Percentiles rank a stretch among this genome's conserved stretches.
These are phyloP conservation scores for Thelonectria blattea DNA, from an alignment of 2,329 filamentous ascomycete species.

Conservation along the genomic window DNA sequence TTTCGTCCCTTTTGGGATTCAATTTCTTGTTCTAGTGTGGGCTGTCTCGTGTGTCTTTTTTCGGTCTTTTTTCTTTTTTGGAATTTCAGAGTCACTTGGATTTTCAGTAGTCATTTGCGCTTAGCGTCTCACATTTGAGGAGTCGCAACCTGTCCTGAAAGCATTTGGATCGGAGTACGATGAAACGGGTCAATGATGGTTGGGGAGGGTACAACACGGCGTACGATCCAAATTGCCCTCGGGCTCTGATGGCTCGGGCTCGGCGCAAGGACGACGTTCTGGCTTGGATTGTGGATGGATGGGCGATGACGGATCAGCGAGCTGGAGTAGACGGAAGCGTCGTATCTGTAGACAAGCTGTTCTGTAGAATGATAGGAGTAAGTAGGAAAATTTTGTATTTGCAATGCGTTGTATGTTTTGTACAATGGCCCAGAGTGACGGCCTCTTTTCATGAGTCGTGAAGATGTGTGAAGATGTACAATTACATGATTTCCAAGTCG, in stretches of 20 bases:
- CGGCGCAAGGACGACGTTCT: conserved; percentile 35
- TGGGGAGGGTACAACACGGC: conserved; percentile 24
- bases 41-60: conserved; percentile 20
- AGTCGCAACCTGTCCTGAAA: conserved; percentile 35
- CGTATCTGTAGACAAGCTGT: conserved; percentile 28
- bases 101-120: conserved; percentile 25
- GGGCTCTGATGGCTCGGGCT: conserved; percentile 23
- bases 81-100: conserved; percentile 17
- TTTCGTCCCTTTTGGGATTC: conserved; percentile 26
- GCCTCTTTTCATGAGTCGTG: background rate
- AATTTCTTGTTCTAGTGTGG: conserved; percentile 20
- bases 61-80: conserved; percentile 19
- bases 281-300: conserved; percentile 21
- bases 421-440: background rate
- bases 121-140: conserved; percentile 36
- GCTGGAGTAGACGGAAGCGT: conserved; percentile 35
- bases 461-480: conserved; percentile 11
- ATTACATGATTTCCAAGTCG: background rate
- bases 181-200: conserved; percentile 33
- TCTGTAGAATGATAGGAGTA: conserved; percentile 36
- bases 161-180: conserved; percentile 42
- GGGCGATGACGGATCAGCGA: conserved; percentile 32
- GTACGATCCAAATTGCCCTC: conserved; percentile 32
- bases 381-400: conserved; percentile 24
- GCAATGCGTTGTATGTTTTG: conserved; percentile 16